Evolutionary conservation across 495 filamentous ascomycete species (phyloP).

Genomic region (Podospora tetraspora): DNA sequence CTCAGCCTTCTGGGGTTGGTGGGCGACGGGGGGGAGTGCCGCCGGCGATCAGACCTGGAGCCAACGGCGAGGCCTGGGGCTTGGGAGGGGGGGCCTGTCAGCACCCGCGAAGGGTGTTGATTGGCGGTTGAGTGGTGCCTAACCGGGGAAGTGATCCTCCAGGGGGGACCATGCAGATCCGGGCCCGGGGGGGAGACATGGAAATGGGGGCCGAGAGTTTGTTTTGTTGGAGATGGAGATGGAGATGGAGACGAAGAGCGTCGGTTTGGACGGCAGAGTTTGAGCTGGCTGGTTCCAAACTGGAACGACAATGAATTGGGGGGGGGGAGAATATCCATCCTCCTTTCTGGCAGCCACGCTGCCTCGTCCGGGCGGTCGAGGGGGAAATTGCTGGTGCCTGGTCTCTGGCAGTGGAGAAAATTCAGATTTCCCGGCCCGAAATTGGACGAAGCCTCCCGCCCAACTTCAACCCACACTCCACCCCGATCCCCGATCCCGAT

Average conservation of each 20-base stretch:
- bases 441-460: neutral
- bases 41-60: neutral
- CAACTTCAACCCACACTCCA: neutral
- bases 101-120: neutral
- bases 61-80: neutral
- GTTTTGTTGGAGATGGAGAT: too few species aligned
- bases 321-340: neutral
- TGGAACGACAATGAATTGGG: neutral
- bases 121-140: neutral
- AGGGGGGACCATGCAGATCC: neutral
- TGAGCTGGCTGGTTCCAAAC: neutral
- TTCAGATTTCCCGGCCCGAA: neutral
- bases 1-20: neutral
- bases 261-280: neutral
- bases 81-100: neutral
- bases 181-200: neutral
- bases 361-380: neutral
- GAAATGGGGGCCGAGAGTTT: neutral
- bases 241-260: too few species aligned
- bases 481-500: neutral
- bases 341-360: neutral
- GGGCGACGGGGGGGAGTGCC: neutral
- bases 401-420: neutral
- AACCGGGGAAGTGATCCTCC: neutral
- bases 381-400: too few species aligned